Evolutionary conservation across 2,329 filamentous ascomycete genomes (phyloP), one percentile per base, ranked within the genome.

Genomic region (Paraphoma sp.): DNA sequence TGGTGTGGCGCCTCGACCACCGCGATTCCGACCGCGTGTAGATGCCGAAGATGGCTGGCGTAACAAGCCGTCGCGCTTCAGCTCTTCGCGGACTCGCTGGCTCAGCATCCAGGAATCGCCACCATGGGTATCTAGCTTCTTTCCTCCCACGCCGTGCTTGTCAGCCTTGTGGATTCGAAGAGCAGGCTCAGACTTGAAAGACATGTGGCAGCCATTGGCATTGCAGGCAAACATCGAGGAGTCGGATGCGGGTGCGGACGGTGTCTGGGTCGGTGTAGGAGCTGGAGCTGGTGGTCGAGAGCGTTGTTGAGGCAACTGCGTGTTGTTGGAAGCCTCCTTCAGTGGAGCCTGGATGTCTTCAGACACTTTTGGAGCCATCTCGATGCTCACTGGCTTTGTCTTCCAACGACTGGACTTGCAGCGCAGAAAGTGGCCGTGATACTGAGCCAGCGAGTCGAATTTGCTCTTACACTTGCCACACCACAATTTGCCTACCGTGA

Each of bases 41-140:
- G 38, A 28, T 29, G 43, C 1, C 17, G 40, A 12, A 10, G 31
- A 18, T 12, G 50, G 40, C 28, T 36, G 16, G 57, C 33, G 33
- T 14, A 44, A 56, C 6, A 67, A 45, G 0, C 63, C 65, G 41
- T 60, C 53, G 14, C 54, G 45, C 17, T 49, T 57, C 17, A 68
- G 45, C n/a, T 60, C 51, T 31, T 69, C 60, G 12, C 66, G 60
- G 29, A 48, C 49, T 2, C 52, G 53, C 29, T 60, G 60, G 42
- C 41, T 53, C 5, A 71, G 60, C 62, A 71, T 71, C 59, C 62
- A 68, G 1, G 63, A 61, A 14, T 69, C 66, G 8, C 48, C 60
- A 1, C 69, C 69, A 9, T 48, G 47, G 1, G 69, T 18, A 38
- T 72, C 67, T 5, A 70, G 33, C 3, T 28, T 51, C 41, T 57